phyloP scores from a whole-genome alignment of 2,329 filamentous ascomycete species.

The Aspergillus texensis region DNA sequence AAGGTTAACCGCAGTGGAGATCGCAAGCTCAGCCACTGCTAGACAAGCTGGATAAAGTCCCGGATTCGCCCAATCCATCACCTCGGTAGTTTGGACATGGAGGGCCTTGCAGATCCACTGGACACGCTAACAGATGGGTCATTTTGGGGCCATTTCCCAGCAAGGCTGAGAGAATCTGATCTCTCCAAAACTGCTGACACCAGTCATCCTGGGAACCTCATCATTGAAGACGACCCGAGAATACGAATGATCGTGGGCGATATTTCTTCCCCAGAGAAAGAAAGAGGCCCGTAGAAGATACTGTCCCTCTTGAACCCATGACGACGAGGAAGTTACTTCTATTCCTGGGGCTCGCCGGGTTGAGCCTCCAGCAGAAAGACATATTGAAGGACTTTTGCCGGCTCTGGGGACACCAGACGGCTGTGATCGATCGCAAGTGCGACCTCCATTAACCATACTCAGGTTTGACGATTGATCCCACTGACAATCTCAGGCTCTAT shows the following conservation, averaged over 20 bases:
- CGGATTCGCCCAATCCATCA: background rate
- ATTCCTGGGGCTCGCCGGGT: background rate
- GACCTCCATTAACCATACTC: background rate
- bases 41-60: background rate
- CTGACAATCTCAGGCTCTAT: constrained; percentile 6
- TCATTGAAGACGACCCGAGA: background rate
- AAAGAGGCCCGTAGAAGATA: background rate
- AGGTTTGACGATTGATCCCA: background rate
- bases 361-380: constrained; percentile 5
- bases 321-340: background rate
- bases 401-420: constrained; percentile 8
- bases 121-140: background rate
- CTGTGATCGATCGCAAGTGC: constrained; percentile 11
- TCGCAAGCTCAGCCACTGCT: background rate
- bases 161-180: background rate
- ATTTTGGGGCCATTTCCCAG: background rate
- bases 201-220: background rate
- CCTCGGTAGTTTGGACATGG: background rate
- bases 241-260: background rate
- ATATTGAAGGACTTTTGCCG: constrained; percentile 8
- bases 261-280: background rate
- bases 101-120: background rate
- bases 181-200: background rate
- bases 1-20: background rate
- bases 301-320: background rate